Evolutionary conservation across 768 basidiomycete species (phyloP).

Genomic region (Lentinula sp.): DNA sequence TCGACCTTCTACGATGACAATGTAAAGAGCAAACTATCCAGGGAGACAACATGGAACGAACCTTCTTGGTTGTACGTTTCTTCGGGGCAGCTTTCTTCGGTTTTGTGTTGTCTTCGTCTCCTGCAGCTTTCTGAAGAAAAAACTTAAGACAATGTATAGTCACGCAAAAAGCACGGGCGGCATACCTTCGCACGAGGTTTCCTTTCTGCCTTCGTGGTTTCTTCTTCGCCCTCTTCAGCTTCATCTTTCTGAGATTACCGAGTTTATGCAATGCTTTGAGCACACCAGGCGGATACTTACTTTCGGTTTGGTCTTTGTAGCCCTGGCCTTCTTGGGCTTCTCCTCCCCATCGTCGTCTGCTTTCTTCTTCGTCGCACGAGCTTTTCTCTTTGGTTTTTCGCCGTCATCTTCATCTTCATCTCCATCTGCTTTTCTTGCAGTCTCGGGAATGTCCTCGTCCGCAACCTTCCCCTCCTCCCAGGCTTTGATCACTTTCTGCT

Average conservation of each 20-base stretch:
- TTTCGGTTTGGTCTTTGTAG: slow-evolving; percentile 15
- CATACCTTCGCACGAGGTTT: slow-evolving; percentile 24
- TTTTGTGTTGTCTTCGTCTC: slow-evolving; percentile 22
- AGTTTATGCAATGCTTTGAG: not conserved
- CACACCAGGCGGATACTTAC: slow-evolving; percentile 6
- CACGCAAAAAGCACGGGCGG: not conserved
- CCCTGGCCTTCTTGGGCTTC: slow-evolving; percentile 23
- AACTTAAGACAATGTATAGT: not conserved
- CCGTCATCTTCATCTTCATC: slow-evolving; percentile 37
- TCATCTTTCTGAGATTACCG: slow-evolving; percentile 2
- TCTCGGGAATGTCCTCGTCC: slow-evolving; percentile 76
- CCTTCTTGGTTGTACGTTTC: slow-evolving; percentile 40
- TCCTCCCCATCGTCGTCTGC: slow-evolving; percentile 17
- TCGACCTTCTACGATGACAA: slow-evolving; percentile 20
- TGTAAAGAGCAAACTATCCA: not conserved
- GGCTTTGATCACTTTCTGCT: slow-evolving; percentile 65
- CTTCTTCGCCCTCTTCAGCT: slow-evolving; percentile 12
- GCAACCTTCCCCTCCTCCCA: slow-evolving; percentile 76
- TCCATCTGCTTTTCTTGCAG: slow-evolving; percentile 53
- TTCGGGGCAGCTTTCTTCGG: slow-evolving; percentile 40
- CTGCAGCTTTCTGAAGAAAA: slow-evolving; percentile 6
- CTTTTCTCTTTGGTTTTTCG: slow-evolving; percentile 51
- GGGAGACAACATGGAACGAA: not conserved
- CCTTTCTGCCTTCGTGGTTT: slow-evolving; percentile 21
- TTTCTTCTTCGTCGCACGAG: slow-evolving; percentile 33